phyloP scores from a whole-genome alignment of 2,329 filamentous ascomycete species.

The Xylaria sp. region DNA sequence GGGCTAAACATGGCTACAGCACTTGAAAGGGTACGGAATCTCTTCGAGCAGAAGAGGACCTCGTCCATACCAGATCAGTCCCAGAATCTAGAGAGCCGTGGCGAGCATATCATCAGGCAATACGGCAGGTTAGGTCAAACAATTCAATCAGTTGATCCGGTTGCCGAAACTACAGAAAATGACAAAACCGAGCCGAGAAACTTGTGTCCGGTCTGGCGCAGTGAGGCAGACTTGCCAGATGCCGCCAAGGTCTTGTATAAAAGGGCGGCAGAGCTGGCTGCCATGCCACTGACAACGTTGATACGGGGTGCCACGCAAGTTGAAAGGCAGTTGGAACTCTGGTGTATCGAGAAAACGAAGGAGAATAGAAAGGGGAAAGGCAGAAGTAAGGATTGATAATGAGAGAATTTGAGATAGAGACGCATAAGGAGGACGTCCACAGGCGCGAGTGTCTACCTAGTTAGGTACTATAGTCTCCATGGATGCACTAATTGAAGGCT shows the following conservation, averaged over 20 bases:
- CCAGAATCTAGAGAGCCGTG: slow-evolving; percentile 9
- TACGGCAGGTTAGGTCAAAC: slow-evolving; percentile 41
- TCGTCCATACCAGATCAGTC: slow-evolving; percentile 16
- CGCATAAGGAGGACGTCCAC: too few species aligned
- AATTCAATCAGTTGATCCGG: slow-evolving; percentile 35
- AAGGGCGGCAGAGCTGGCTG: slow-evolving; percentile 55
- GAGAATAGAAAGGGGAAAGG: slow-evolving; percentile 44
- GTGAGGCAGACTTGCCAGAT: slow-evolving; percentile 56
- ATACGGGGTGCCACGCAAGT: slow-evolving; percentile 52
- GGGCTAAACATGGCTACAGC: slow-evolving; percentile 32
- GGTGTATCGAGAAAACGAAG: slow-evolving; percentile 47
- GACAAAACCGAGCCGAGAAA: slow-evolving; percentile 46
- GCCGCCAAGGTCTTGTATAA: slow-evolving; percentile 56
- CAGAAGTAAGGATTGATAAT: slow-evolving; percentile 34
- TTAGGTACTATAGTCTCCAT: too few species aligned
- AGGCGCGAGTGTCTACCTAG: not conserved
- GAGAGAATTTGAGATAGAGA: slow-evolving; percentile 2
- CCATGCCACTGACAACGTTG: slow-evolving; percentile 51
- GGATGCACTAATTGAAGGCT: slow-evolving; percentile 14
- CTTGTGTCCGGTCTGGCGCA: slow-evolving; percentile 51
- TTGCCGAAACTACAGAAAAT: slow-evolving; percentile 30
- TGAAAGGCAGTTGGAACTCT: slow-evolving; percentile 52
- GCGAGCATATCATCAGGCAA: slow-evolving; percentile 33
- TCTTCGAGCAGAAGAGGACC: slow-evolving; percentile 41
- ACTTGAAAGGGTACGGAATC: slow-evolving; percentile 42